Base-by-base conservation (phyloP, 176 grass and related monocot species). In the Phragmites australis region DNA sequence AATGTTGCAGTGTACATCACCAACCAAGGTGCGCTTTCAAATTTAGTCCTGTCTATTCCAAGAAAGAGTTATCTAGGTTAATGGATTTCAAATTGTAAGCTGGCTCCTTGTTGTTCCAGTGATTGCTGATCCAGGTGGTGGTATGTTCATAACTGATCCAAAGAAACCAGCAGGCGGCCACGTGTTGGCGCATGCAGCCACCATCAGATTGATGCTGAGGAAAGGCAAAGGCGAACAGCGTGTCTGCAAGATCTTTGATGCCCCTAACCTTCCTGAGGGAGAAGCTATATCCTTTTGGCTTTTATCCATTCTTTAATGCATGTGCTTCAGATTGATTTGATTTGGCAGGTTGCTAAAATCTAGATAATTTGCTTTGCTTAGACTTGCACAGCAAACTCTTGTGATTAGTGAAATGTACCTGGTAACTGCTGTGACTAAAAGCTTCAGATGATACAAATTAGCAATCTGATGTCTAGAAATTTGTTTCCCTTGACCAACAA, bases 1-100 rank as follows among this genome's bases (percentile, higher is more conserved):
- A 97, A 97, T 84, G 92, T 97, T 77, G 92, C 94, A 63, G 92
- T 92, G 75, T 97, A 94, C 81, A 92, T 94, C 85, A 97, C 94
- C 63, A 98, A 98, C 86, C 95, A 94, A 88, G 90, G 92, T 91
- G 67, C 66, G 63, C 26, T 67, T 71, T 73, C 14, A 3, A 8
- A 59, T 62, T 46, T 55, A 65, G 10, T 40, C 41, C 49, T 70
- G 23, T 45, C 15, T 82, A 48, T 84, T 81, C 34, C 30, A 42
- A 32, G 25, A 68, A 48, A 70, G 17, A 63, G 37, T 46, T 45
- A 7, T 39, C 31, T 56, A 32, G 11, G 42, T 52, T 49, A 21
- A 72, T 52, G 62, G 31, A 21, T 68, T 62, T 85, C 55, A 54
- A 77, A 44, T 31, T 42, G 10, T 70, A 75, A 65, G 4, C 23